Evolutionary conservation across 176 grass and related monocot species (phyloP).

Genomic region (Chrysopogon serrulatus): DNA sequence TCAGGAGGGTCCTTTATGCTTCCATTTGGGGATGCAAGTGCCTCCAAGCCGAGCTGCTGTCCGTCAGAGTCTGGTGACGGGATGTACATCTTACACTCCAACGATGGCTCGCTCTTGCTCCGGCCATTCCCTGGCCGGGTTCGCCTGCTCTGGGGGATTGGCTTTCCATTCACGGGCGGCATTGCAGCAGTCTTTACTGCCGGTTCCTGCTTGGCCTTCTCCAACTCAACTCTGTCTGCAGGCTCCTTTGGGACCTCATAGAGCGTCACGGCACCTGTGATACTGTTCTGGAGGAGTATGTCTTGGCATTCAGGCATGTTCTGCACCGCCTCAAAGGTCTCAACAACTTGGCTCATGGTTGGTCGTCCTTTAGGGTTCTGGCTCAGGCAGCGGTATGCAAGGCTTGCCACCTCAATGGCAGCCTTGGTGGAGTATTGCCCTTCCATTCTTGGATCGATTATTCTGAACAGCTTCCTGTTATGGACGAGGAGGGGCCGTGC

Average conservation of each 20-base stretch:
- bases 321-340: slow-evolving; percentile 58
- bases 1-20: slow-evolving; percentile 40
- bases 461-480: slow-evolving; percentile 73
- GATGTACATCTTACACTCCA: slow-evolving; percentile 72
- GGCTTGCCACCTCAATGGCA: slow-evolving; percentile 56
- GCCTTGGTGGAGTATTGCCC: slow-evolving; percentile 77
- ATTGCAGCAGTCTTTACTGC: slow-evolving; percentile 7
- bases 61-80: slow-evolving; percentile 70
- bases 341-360: slow-evolving; percentile 63
- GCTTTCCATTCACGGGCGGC: slow-evolving; percentile 32
- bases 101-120: slow-evolving; percentile 88
- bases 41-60: slow-evolving; percentile 36
- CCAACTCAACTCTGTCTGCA: slow-evolving; percentile 25
- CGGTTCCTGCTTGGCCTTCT: slow-evolving; percentile 45
- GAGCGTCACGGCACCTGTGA: slow-evolving; percentile 59
- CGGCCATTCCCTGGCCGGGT: slow-evolving; percentile 61
- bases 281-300: slow-evolving; percentile 42
- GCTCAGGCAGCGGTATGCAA: slow-evolving; percentile 82
- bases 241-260: slow-evolving; percentile 71
- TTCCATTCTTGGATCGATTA: slow-evolving; percentile 93
- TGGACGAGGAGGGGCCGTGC: slow-evolving; percentile 84
- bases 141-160: slow-evolving; percentile 55
- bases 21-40: slow-evolving; percentile 20
- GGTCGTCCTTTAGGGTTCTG: slow-evolving; percentile 90
- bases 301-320: slow-evolving; percentile 71